These are phyloP conservation scores for Inga leiocalycina DNA, from an alignment of 306 rosid genomes.

Conservation along the genomic window DNA sequence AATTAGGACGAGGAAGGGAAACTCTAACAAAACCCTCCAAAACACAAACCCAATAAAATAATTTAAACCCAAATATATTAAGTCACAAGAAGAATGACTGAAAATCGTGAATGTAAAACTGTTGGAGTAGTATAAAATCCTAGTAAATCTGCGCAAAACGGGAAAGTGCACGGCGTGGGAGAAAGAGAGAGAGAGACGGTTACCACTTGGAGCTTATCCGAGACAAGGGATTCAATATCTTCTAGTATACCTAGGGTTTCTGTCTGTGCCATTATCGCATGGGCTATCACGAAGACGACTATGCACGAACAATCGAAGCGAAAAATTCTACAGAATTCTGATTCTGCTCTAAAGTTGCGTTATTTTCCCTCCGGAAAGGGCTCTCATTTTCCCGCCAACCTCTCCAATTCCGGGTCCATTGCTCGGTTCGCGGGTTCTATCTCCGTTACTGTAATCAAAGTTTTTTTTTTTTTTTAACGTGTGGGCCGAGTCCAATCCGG, in stretches of 20 bases:
- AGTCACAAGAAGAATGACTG: neutral
- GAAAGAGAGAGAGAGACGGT: neutral
- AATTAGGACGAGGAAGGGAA: neutral
- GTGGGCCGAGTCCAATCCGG: neutral
- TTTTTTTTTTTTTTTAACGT: no score
- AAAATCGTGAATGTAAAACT: neutral
- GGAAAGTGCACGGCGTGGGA: neutral
- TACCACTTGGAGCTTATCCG: slow-evolving; percentile 27
- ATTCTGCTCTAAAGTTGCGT: neutral
- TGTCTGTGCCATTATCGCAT: neutral
- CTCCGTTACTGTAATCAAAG: neutral
- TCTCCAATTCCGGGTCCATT: neutral
- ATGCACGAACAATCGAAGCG: neutral
- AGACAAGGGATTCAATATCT: slow-evolving; percentile 10
- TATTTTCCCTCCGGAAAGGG: slow-evolving; percentile 4
- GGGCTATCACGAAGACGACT: neutral
- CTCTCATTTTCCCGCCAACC: slow-evolving; percentile 17
- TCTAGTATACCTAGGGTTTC: slow-evolving; percentile 16
- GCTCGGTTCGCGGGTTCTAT: neutral
- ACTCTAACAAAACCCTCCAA: neutral
- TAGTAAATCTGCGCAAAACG: neutral
- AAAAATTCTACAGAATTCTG: neutral
- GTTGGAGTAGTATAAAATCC: neutral
- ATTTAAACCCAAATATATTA: neutral
- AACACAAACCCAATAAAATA: neutral